phyloP scores from a whole-genome alignment of 306 rosid genomes.

The Trifolium fragiferum region DNA sequence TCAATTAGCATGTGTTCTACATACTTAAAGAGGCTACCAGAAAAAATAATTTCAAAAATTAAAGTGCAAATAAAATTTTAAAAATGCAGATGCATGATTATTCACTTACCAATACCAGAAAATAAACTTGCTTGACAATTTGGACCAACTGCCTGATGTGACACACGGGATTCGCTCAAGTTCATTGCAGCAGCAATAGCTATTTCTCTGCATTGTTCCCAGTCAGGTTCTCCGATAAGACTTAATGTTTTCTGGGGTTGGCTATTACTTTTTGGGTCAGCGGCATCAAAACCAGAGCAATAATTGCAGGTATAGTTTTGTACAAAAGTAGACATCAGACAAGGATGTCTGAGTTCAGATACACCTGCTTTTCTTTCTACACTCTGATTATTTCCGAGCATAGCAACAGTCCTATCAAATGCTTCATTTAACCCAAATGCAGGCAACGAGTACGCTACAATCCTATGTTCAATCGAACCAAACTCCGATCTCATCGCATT shows the following conservation, averaged over 20 bases:
- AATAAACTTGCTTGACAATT: slow-evolving; percentile 44
- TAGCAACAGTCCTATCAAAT: slow-evolving; percentile 68
- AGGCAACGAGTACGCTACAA: slow-evolving; percentile 63
- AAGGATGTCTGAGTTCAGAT: slow-evolving; percentile 68
- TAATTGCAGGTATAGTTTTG: slow-evolving; percentile 65
- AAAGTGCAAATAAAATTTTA: not conserved
- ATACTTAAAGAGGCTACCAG: slow-evolving; percentile 9
- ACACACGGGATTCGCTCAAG: slow-evolving; percentile 52
- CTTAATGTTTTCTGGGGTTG: slow-evolving; percentile 39
- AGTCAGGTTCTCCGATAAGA: slow-evolving; percentile 67
- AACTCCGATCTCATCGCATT: slow-evolving; percentile 57
- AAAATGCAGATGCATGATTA: slow-evolving; percentile 19
- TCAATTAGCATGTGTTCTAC: not conserved
- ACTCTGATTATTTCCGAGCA: slow-evolving; percentile 52
- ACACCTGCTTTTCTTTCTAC: slow-evolving; percentile 33
- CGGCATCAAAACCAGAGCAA: slow-evolving; percentile 29
- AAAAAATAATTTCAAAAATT: not conserved
- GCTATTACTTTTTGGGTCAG: slow-evolving; percentile 41
- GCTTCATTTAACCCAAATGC: slow-evolving; percentile 87
- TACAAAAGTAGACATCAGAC: slow-evolving; percentile 58
- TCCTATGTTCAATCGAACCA: slow-evolving; percentile 53
- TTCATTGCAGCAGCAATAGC: slow-evolving; percentile 73
- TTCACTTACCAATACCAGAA: slow-evolving; percentile 48
- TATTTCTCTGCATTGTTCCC: slow-evolving; percentile 71
- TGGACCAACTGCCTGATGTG: slow-evolving; percentile 44